These are phyloP conservation scores for Pouteria campechiana DNA, from an alignment of 179 eudicot genomes.

Conservation along the genomic window DNA sequence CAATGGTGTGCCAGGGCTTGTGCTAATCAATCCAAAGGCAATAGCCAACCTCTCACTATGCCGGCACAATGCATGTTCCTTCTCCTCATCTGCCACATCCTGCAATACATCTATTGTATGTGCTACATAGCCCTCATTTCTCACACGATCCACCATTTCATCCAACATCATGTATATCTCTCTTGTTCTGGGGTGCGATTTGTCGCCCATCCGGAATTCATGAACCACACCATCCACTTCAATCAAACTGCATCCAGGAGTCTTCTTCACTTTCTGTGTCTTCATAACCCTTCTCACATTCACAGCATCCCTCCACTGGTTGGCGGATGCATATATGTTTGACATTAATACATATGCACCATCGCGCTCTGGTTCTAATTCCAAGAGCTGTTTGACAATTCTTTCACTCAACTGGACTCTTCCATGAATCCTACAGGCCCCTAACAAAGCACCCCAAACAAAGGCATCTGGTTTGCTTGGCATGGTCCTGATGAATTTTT, in stretches of 20 bases:
- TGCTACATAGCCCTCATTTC: constrained; percentile 8
- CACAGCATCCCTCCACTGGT: constrained; percentile 12
- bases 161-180: constrained; percentile 10
- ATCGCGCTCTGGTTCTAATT: constrained; percentile 12
- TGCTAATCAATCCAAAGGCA: constrained; percentile 27
- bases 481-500: constrained; percentile 16
- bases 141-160: constrained; percentile 7
- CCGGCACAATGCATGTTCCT: constrained; percentile 20
- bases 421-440: constrained; percentile 22
- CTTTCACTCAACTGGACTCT: constrained; percentile 13
- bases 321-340: constrained; percentile 18
- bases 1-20: constrained; percentile 15
- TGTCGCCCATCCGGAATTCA: constrained; percentile 25
- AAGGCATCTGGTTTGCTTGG: constrained; percentile 18
- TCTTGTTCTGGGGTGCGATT: constrained; percentile 9
- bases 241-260: constrained; percentile 18
- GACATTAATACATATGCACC: constrained; percentile 19
- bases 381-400: constrained; percentile 7
- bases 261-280: constrained; percentile 8
- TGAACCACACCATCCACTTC: constrained; percentile 21
- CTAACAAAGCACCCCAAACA: constrained; percentile 21
- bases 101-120: constrained; percentile 23
- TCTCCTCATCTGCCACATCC: constrained; percentile 35
- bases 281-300: constrained; percentile 18
- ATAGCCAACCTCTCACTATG: constrained; percentile 40